phyloP scores from a whole-genome alignment of 1,139 yeast genomes.

The Taiozyma sp. region DNA sequence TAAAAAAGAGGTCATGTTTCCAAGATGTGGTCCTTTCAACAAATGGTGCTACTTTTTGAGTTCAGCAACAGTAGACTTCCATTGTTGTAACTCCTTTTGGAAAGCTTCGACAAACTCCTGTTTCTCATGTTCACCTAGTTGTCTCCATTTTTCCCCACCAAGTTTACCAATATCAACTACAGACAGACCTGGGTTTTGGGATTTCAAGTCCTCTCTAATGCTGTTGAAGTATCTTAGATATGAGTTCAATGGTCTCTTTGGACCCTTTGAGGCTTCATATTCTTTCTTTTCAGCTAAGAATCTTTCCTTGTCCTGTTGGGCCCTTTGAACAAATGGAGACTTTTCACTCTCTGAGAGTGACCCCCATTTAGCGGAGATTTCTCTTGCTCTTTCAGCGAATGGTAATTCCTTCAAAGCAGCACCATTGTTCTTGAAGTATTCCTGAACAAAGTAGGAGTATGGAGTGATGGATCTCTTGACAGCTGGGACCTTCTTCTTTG shows the following conservation, averaged over 20 bases:
- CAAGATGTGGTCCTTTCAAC: too few relatives aligned
- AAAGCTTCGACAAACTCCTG: constrained; percentile 7
- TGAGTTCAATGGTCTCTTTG: constrained; percentile 26
- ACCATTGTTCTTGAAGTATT: constrained; percentile 6
- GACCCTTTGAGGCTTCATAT: constrained; percentile 10
- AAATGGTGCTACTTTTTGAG: neutral
- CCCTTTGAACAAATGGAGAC: constrained; percentile 9
- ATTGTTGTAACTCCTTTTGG: constrained; percentile 6
- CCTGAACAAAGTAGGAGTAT: constrained; percentile 13
- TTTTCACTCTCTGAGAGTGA: constrained; percentile 19
- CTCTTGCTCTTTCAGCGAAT: constrained; percentile 10
- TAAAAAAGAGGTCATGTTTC: neutral
- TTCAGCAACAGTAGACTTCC: constrained; percentile 4
- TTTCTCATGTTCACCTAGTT: constrained; percentile 21
- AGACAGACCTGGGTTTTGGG: constrained; percentile 19
- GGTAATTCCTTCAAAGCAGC: constrained; percentile 8
- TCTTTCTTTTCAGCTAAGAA: constrained; percentile 11
- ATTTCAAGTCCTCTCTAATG: constrained; percentile 14
- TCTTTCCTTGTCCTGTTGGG: constrained; percentile 11
- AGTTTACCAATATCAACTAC: constrained; percentile 19
- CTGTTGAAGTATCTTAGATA: constrained; percentile 19
- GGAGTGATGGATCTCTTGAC: constrained; percentile 12
- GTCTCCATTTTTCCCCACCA: constrained; percentile 26
- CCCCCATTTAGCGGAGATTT: constrained; percentile 23
- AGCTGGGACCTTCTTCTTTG: constrained; percentile 2